Evolutionary conservation across 1,284 basidiomycete genomes (phyloP), one percentile per base, ranked within the genome.

Genomic region (Chalciporus sp.): DNA sequence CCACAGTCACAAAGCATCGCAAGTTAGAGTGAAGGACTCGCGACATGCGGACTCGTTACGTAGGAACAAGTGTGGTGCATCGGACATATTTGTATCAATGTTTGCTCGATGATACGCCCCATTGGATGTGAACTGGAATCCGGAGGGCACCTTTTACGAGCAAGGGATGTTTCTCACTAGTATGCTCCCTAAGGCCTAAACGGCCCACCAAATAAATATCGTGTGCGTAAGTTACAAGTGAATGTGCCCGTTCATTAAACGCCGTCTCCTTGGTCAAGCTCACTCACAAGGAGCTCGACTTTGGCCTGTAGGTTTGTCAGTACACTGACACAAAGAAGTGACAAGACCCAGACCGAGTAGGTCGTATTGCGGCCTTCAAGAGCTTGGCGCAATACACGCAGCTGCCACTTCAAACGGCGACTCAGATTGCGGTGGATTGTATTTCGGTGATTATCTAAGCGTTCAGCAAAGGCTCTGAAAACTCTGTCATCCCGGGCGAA

Each of bases 21-120:
- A 37, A 48, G 20, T 20, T 35, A 20, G 41, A 48, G 42, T 40
- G 35, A 41, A 40, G 45, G 43, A 48, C 51, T 29, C 44, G 42
- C 7, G 8, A 52, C 48, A 64, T 53, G 44, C n/a, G 17, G 10
- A 17, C n/a, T 17, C 37, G 17, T 17, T 4, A 7, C n/a, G 10
- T 7, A 47, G 7, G 5, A 27, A 39, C 23, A 7, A 46, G 50
- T 7, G 7, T 42, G 29, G 28, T 14, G 11, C 11, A 35, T 37
- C 12, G 23, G 10, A 17, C 7, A 40, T 14, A 26, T 37, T 33
- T 33, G 42, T 37, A 20, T 72, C 67, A 52, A 71, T 85, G 47
- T 85, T 58, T 81, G 89, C 88, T 89, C 86, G 84, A 88, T 77
- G 70, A 92, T 92, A 91, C 89, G 85, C 89, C 87, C 75, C 60